Conservation (phyloP, 1,284 basidiomycete species). For the Ganoderma multipileum region DNA sequence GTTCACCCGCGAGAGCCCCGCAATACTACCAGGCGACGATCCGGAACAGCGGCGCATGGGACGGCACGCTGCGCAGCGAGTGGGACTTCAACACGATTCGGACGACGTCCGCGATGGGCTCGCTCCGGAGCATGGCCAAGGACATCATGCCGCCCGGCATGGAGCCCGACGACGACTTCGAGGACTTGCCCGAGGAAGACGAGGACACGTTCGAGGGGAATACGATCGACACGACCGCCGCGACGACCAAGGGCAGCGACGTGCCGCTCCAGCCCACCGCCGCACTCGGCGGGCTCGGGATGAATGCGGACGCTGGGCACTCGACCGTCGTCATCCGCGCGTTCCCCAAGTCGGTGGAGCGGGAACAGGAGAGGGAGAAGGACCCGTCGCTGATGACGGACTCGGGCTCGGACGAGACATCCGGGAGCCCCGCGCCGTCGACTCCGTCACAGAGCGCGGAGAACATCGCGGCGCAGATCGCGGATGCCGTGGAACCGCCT, state of each 20-base stretch:
- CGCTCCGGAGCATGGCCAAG: conserved; percentile 70
- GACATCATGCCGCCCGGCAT: conserved; percentile 68
- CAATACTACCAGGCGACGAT: conserved; percentile 61
- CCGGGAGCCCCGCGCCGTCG: conserved; percentile 33
- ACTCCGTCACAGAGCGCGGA: conserved; percentile 41
- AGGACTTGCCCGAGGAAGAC: conserved; percentile 47
- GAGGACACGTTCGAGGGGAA: conserved; percentile 40
- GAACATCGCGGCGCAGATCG: conserved; percentile 26
- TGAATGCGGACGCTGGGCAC: conserved; percentile 62
- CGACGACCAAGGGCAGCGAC: conserved; percentile 74
- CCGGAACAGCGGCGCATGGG: conserved; percentile 66
- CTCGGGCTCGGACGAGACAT: conserved; percentile 45
- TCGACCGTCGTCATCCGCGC: conserved; percentile 76
- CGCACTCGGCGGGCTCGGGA: conserved; percentile 48
- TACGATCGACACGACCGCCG: conserved; percentile 62
- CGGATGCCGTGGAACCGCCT: conserved; percentile 42
- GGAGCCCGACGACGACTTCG: conserved; percentile 56
- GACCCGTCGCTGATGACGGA: conserved; percentile 49
- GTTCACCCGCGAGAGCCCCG: conserved; percentile 59
- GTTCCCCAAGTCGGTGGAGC: conserved; percentile 38
- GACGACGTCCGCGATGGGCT: conserved; percentile 75
- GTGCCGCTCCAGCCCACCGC: conserved; percentile 41
- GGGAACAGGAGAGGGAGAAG: conserved; percentile 44
- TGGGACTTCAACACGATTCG: conserved; percentile 97
- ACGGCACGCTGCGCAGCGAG: conserved; percentile 83